Conservation (phyloP, 2,329 filamentous ascomycete species). For the Aspergillus clavatus region DNA sequence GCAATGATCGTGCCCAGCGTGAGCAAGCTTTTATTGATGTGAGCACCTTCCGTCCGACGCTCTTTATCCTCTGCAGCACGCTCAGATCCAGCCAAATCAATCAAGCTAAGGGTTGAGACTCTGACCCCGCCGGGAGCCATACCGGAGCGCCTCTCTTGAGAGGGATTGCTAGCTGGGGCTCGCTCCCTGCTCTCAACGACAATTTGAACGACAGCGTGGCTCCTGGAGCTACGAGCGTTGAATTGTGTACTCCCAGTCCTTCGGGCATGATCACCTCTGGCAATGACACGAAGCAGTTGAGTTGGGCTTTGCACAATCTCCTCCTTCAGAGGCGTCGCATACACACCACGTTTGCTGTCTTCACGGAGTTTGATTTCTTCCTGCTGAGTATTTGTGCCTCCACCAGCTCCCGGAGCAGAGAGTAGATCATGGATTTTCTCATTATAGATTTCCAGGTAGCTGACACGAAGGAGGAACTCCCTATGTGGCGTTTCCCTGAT, state of each 20-base stretch:
- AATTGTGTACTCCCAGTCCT: conserved; percentile 93
- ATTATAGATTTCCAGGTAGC: conserved; percentile 98
- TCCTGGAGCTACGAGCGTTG: conserved; percentile 92
- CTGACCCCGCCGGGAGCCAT: conserved; percentile 82
- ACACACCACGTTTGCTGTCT: conserved; percentile 93
- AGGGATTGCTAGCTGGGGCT: conserved; percentile 51
- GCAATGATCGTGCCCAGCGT: conserved; percentile 94
- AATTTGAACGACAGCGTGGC: conserved; percentile 97
- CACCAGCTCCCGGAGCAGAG: conserved; percentile 62
- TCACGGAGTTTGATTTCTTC: conserved; percentile 97
- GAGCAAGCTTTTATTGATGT: conserved; percentile 97
- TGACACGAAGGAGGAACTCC: conserved; percentile 91
- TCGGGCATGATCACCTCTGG: conserved; percentile 83
- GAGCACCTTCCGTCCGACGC: conserved; percentile 85
- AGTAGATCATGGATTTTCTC: conserved; percentile 94
- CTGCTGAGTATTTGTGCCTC: conserved; percentile 54
- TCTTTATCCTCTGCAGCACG: conserved; percentile 95
- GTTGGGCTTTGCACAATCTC: conserved; percentile 98
- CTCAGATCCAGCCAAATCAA: conserved; percentile 94
- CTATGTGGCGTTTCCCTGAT: conserved; percentile 93
- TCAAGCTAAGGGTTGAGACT: conserved; percentile 90
- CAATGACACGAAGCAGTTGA: conserved; percentile 89
- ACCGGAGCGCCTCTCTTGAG: conserved; percentile 61
- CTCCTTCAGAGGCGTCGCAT: conserved; percentile 92
- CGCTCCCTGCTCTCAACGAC: conserved; percentile 95